Conservation (phyloP, 305 asterid genomes). For the Withania somnifera region DNA sequence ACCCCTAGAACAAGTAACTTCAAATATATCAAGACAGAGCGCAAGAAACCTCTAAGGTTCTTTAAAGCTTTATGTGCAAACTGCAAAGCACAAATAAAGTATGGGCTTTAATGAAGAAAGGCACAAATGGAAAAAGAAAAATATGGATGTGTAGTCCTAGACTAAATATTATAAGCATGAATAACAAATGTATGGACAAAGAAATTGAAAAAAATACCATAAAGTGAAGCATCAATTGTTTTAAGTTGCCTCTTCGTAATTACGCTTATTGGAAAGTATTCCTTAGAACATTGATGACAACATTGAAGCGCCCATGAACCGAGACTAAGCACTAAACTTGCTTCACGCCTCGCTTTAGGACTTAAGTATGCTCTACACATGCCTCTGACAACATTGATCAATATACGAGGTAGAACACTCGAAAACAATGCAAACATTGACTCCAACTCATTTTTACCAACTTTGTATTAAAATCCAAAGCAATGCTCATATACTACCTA, state of each 20-base stretch:
- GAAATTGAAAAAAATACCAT: background rate
- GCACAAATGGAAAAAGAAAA: background rate
- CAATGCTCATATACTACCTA: background rate
- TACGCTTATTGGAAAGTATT: background rate
- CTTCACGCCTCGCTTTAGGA: background rate
- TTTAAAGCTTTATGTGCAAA: background rate
- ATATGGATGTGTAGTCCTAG: background rate
- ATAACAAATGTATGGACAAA: background rate
- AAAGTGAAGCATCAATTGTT: background rate
- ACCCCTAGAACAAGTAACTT: background rate
- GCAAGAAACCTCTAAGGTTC: background rate
- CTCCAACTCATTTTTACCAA: background rate
- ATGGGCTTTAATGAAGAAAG: background rate
- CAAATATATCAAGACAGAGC: background rate
- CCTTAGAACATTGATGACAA: background rate
- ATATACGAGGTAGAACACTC: background rate
- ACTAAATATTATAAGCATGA: background rate
- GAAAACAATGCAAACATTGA: background rate
- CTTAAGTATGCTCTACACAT: too few relatives aligned
- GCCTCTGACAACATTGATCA: background rate
- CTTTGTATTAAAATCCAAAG: background rate
- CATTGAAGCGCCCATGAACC: background rate
- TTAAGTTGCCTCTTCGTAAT: background rate
- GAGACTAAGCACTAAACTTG: background rate
- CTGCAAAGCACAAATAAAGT: background rate